phyloP scores from a whole-genome alignment of 768 basidiomycete genomes.

The Mycena crocata region DNA sequence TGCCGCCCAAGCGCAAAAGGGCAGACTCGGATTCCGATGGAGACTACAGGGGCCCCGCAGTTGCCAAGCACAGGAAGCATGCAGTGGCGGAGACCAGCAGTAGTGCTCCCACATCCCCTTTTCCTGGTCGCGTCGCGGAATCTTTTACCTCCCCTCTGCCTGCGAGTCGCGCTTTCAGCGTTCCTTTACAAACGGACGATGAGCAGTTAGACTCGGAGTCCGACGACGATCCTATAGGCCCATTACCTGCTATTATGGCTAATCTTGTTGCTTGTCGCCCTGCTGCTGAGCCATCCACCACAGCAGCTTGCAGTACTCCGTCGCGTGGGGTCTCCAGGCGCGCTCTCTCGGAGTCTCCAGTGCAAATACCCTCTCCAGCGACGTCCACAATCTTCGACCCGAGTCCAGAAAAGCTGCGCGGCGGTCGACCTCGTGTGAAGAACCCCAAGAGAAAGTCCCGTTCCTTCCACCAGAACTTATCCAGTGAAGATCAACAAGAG shows the following conservation, averaged over 20 bases:
- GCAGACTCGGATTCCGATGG: not conserved
- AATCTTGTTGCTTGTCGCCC: not conserved
- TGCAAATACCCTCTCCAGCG: not conserved
- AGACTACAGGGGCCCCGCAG: not conserved
- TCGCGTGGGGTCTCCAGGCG: not conserved
- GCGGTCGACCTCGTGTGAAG: not conserved
- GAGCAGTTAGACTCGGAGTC: not conserved
- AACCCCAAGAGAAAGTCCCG: not conserved
- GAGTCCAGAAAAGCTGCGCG: not conserved
- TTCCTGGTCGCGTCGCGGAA: not conserved
- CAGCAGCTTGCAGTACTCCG: not conserved
- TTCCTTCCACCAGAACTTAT: not conserved
- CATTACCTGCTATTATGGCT: not conserved
- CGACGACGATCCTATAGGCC: not conserved
- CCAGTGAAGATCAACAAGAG: not conserved
- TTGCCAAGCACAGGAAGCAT: not conserved
- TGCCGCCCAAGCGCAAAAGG: slow-evolving; percentile 7
- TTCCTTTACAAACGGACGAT: not conserved
- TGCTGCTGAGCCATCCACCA: not conserved
- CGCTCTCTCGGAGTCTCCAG: not conserved
- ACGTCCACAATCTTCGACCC: slow-evolving; percentile 5
- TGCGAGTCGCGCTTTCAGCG: too few species aligned
- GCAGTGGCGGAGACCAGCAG: not conserved
- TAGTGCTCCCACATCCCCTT: slow-evolving; percentile 2
- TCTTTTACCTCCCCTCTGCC: too few species aligned